Base-by-base conservation (phyloP, 2,329 filamentous ascomycete genomes). In the Fusarium sp. region DNA sequence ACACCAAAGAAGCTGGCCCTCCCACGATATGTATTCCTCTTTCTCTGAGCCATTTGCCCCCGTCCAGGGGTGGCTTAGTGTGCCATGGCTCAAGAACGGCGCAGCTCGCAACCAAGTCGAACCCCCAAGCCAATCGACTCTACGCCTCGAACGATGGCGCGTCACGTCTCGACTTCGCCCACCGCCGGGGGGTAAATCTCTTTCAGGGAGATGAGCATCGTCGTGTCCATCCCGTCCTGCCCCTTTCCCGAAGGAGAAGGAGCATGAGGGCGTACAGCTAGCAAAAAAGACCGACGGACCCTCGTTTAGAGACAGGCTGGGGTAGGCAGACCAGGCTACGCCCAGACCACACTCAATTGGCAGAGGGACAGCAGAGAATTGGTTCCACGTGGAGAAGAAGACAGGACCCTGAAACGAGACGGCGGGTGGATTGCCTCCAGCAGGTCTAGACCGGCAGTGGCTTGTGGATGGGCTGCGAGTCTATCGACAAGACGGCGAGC, bases 361-460 rank as follows among this genome's bases (percentile, higher is more conserved):
- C 36, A 35, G n/a, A 27, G 18, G 11, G 27, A 47, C 9, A 9
- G 27, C 22, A 62, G 36, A n/a, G 31, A 10, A 25, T 42, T 40
- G 42, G 40, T 47, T 47, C 38, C 47, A 63, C 42, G 45, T 36
- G 50, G 33, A 35, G 25, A 33, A 31, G 4, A 5, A 35, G 29
- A 45, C 61, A 65, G 54, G 66, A 68, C 66, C 66, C 66, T 70
- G 67, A 70, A 69, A 69, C 67, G 33, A 66, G 67, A 20, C 22
- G 11, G 14, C 29, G 58, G 27, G 27, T 7, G 5, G 58, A 38
- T 22, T 42, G 7, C 22, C 57, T 42, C 33, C n/a, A n/a, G 36
- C 36, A 18, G 36, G 31, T 57, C 54, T 57, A 57, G 54, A 57
- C 54, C 54, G 54, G 47, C 25, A 52, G 47, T 52, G 47, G 47